Conservation (phyloP, 2,329 filamentous ascomycete species). For the Colletotrichum lupini region DNA sequence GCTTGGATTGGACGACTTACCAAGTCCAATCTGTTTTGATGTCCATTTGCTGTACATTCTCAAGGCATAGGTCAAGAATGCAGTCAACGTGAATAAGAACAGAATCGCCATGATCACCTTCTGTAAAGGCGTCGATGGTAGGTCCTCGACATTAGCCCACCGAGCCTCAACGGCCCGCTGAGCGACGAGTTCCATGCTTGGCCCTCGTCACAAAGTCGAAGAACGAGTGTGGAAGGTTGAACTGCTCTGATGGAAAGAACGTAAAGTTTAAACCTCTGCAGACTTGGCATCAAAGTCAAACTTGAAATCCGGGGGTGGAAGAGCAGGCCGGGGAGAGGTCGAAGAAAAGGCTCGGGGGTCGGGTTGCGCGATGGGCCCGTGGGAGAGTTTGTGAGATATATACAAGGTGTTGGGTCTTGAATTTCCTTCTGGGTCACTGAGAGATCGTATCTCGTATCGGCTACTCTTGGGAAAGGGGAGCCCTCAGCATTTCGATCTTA, state of each 20-base stretch:
- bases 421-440: background rate
- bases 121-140: conserved; percentile 47
- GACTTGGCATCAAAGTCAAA: conserved; percentile 1
- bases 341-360: background rate
- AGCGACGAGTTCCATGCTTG: background rate
- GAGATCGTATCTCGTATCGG: background rate
- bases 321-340: background rate
- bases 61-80: conserved; percentile 42
- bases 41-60: conserved; percentile 37
- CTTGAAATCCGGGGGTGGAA: background rate
- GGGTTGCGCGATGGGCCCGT: background rate
- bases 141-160: conserved; percentile 39
- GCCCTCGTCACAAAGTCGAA: background rate
- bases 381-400: conserved; percentile 14
- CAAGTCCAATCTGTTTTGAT: conserved; percentile 12
- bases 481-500: background rate
- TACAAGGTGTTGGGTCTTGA: background rate
- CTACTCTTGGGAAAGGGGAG: background rate
- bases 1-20: background rate
- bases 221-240: background rate
- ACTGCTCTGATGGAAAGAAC: background rate
- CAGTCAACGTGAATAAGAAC: conserved; percentile 43
- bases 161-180: conserved; percentile 4
- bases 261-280: background rate
- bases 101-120: conserved; percentile 43